Evolutionary conservation across 176 grass and related monocot species (phyloP), one percentile per base, ranked within the genome.

Genomic region (Thinopyrum elongatum): DNA sequence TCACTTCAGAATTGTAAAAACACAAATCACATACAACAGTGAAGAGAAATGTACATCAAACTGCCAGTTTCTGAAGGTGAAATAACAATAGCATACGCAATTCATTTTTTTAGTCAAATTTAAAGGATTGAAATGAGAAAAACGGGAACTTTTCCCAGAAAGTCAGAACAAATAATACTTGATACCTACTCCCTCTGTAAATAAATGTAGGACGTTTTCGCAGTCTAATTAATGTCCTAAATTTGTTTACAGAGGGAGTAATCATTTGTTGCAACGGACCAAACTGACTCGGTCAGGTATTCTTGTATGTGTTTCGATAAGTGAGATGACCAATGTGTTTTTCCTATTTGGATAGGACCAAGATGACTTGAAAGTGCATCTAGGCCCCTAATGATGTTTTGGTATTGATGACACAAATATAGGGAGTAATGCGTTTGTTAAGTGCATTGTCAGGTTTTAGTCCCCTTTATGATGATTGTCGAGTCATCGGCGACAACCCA

Each of bases 1-100:
- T 39, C 74, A 76, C 74, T 84, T 85, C 30, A 60, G 16, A 85
- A 74, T 41, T 82, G 31, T 70, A 55, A 76, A 74, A 58, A 26
- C 51, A 28, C 62, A 21, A 23, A 83, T 83, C 62, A 22, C 44
- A 49, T 47, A 14, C 28, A 72, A 7, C 62, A 76, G 17, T 53
- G 34, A 14, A 69, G 46, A 46, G 53, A 44, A 87, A n/a, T 51
- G 15, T 51, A 75, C 61, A 78, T 39, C 58, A 65, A 84, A 79
- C 31, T 76, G 38, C 12, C 16, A 60, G 15, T 42, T 8, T 72
- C 15, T 28, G 74, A 23, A 53, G 46, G 51, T 81, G 35, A 76
- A 67, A 44, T 19, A 57, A 59, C 44, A 84, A 78, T 64, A 64
- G 26, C 63, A 11, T 67, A 33, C 28, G 26, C 27, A 62, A 29